Evolutionary conservation across 495 filamentous ascomycete genomes (phyloP), one percentile per base, ranked within the genome.

Genomic region (Hypoxylon trugodes): DNA sequence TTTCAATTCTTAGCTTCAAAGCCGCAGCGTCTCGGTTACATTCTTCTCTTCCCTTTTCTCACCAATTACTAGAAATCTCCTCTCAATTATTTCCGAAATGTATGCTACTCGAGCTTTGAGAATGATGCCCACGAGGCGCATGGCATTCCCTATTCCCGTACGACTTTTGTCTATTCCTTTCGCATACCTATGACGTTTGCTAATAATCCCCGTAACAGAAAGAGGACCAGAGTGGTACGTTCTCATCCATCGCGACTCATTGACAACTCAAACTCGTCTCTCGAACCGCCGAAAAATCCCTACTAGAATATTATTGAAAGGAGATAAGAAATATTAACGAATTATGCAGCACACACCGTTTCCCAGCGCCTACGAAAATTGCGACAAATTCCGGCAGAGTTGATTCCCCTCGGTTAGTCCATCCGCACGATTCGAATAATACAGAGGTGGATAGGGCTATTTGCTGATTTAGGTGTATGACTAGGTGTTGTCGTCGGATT

Each of bases 301-400:
- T 18, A 12, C 22, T 10, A 7, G 13, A 55, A 46, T 40, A 28
- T 6, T 13, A 25, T 36, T 32, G 28, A 51, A 21, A 6, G 10
- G 9, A 22, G 46, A 55, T 35, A 15, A n/a, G n/a, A 12, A 22
- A 54, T 50, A 49, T 73, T 77, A 62, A 78, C 63, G 46, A 33
- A 45, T 38, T 24, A 6, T 33, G 65, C 69, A 98, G 95, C 91
- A 73, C 95, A 98, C 82, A 98, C 95, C 57, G 89, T 99, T 79
- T 97, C 95, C 41, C 95, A 99, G 81, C 90, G 96, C 68, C 82
- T 99, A 60, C 89, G 95, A 69, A 85, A 82, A 62, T 79, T 97
- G 59, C 92, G 90, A 85, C 86, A 86, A 81, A 87, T 96, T 72
- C 95, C 95, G 59, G 87, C 93, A 45, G 95, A 99, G 83, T 84